These are phyloP conservation scores for Naegleria fowleri DNA, from an alignment of 208 protist genomes.

Conservation along the genomic window DNA sequence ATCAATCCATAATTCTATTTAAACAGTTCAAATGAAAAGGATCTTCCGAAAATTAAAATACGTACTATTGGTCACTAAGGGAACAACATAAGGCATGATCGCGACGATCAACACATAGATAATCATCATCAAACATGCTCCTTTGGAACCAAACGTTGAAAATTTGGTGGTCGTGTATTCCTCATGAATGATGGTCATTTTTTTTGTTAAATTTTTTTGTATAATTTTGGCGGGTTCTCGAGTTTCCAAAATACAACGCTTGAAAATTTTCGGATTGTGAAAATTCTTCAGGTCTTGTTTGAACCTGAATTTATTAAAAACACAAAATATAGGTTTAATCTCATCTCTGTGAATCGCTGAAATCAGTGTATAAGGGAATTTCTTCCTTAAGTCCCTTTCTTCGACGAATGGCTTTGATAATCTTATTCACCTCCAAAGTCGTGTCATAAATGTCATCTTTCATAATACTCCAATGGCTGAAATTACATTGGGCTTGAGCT, in stretches of 20 bases:
- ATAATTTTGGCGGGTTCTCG: no score
- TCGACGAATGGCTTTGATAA: slow-evolving; percentile 74
- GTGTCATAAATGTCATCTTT: slow-evolving; percentile 70
- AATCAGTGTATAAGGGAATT: slow-evolving; percentile 55
- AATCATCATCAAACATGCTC: neutral
- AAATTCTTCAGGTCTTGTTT: no score
- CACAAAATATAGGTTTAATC: no score
- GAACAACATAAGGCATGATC: neutral
- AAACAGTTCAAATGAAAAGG: neutral
- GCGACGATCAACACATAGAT: neutral
- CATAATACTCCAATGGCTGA: slow-evolving; percentile 94
- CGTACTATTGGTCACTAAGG: neutral
- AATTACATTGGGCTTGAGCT: slow-evolving; percentile 96
- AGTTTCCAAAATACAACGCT: no score
- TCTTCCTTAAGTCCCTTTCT: slow-evolving; percentile 92
- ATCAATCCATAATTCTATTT: neutral
- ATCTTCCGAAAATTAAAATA: neutral
- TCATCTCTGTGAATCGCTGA: neutral
- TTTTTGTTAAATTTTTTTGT: neutral
- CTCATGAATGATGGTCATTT: neutral
- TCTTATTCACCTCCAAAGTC: slow-evolving; percentile 57
- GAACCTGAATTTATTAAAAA: no score
- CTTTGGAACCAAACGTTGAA: neutral
- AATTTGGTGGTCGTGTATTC: neutral
- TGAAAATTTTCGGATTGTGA: no score